Conservation (phyloP, 2,329 filamentous ascomycete genomes). For the Thermoascus crustaceus region DNA sequence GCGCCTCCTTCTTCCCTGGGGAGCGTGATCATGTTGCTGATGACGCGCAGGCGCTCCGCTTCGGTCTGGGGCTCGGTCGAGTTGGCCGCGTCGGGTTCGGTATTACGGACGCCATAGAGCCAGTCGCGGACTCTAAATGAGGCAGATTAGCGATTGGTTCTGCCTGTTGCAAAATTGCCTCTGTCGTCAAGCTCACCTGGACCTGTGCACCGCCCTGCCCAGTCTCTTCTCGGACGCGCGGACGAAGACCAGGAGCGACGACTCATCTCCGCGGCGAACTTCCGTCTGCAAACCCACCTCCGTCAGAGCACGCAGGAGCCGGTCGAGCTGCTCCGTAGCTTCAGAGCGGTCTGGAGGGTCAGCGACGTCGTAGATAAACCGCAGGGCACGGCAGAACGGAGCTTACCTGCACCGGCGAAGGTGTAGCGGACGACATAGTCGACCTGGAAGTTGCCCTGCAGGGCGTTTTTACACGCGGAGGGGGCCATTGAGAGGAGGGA, state of each 20-base stretch:
- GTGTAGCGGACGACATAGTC: slow-evolving; percentile 85
- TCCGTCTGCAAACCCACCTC: slow-evolving; percentile 76
- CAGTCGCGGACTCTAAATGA: slow-evolving; percentile 75
- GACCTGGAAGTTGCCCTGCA: slow-evolving; percentile 57
- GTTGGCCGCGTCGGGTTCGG: slow-evolving; percentile 62
- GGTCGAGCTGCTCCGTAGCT: slow-evolving; percentile 67
- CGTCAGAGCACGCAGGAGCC: slow-evolving; percentile 68
- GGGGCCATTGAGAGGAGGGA: slow-evolving; percentile 26
- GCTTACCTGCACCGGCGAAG: slow-evolving; percentile 57
- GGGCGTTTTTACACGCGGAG: slow-evolving; percentile 16
- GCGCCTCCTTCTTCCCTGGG: slow-evolving; percentile 68
- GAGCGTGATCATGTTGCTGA: slow-evolving; percentile 76
- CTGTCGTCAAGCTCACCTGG: slow-evolving; percentile 47
- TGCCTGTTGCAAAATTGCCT: neutral
- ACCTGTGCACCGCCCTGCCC: slow-evolving; percentile 73
- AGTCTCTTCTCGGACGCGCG: slow-evolving; percentile 71
- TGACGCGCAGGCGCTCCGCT: slow-evolving; percentile 77
- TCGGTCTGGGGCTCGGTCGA: slow-evolving; percentile 78
- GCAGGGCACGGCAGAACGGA: neutral
- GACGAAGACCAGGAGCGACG: slow-evolving; percentile 75
- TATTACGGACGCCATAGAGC: slow-evolving; percentile 79
- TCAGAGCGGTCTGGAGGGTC: slow-evolving; percentile 51
- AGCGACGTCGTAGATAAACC: neutral
- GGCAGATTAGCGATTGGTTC: neutral
- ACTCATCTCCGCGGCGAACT: slow-evolving; percentile 69